Evolutionary conservation across 169 alveolate species (phyloP).

Genomic region (Cryptosporidium xiaoi): DNA sequence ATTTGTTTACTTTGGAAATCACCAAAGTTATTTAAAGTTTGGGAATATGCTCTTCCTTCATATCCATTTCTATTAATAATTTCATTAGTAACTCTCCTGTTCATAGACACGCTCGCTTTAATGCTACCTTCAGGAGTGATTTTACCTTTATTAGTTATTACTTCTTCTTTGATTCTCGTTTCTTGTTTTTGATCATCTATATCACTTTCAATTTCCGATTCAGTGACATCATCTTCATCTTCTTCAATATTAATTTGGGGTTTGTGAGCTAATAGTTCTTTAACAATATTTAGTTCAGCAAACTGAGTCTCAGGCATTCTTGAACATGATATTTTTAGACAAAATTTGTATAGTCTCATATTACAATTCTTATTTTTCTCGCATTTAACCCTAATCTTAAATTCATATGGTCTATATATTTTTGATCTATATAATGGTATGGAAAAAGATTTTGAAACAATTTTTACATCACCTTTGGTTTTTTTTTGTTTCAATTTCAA

Average conservation of each 20-base stretch:
- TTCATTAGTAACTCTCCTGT: neutral
- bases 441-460: slow-evolving; percentile 41
- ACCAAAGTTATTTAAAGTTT: no score
- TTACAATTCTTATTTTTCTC: slow-evolving; percentile 18
- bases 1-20: no score
- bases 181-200: neutral
- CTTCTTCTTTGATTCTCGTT: neutral
- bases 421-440: slow-evolving; percentile 56
- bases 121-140: neutral
- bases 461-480: slow-evolving; percentile 12
- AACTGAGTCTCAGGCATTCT: slow-evolving; percentile 62
- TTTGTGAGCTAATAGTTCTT: slow-evolving; percentile 1
- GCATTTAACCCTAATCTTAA: slow-evolving; percentile 40
- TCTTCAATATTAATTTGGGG: slow-evolving; percentile 17
- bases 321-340: slow-evolving; percentile 38
- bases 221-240: neutral
- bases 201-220: neutral
- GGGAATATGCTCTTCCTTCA: no score
- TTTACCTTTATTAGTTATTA: no score
- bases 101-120: neutral
- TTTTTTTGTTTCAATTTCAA: neutral
- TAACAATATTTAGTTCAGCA: slow-evolving; percentile 36
- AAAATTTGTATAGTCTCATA: slow-evolving; percentile 22
- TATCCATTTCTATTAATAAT: neutral
- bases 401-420: slow-evolving; percentile 60